phyloP scores from a whole-genome alignment of 352 stramenopile species.

The Phytophthora melonis region DNA sequence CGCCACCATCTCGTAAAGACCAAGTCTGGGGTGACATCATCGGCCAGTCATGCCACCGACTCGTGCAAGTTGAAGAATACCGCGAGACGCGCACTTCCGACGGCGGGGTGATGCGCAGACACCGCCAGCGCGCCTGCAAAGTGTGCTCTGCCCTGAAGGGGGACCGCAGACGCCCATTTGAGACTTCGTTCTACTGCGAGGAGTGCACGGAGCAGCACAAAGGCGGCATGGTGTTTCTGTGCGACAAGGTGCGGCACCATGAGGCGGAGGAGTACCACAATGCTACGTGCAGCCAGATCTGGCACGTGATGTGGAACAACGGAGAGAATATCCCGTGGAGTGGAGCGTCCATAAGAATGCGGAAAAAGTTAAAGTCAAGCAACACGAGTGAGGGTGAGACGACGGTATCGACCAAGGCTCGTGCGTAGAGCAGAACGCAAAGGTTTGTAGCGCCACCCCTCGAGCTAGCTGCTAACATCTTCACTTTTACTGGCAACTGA shows the following conservation, averaged over 20 bases:
- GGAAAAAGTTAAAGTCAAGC: conserved; percentile 30
- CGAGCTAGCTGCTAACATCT: not conserved
- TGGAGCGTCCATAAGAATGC: conserved; percentile 36
- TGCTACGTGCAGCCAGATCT: conserved; percentile 47
- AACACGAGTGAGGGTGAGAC: not conserved
- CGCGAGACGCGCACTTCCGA: conserved; percentile 31
- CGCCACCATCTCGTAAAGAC: conserved; percentile 22
- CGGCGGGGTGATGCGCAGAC: conserved; percentile 31
- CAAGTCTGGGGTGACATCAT: conserved; percentile 42
- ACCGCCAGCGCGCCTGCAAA: conserved; percentile 44
- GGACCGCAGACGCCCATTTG: conserved; percentile 31
- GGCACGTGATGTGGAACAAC: conserved; percentile 44
- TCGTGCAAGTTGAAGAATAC: conserved; percentile 39
- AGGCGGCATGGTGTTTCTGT: conserved; percentile 42
- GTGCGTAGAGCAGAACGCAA: not conserved
- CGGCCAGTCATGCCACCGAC: conserved; percentile 28
- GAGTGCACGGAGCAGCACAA: conserved; percentile 37
- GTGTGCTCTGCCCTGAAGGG: conserved; percentile 45
- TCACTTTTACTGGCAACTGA: not conserved
- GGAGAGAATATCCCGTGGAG: conserved; percentile 31
- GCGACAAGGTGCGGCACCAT: conserved; percentile 36
- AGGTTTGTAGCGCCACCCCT: not conserved
- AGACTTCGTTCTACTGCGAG: conserved; percentile 39
- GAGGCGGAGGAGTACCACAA: conserved; percentile 30
- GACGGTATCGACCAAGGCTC: not conserved